Conservation (phyloP, 2,329 filamentous ascomycete genomes). For the Fusarium avenaceum region DNA sequence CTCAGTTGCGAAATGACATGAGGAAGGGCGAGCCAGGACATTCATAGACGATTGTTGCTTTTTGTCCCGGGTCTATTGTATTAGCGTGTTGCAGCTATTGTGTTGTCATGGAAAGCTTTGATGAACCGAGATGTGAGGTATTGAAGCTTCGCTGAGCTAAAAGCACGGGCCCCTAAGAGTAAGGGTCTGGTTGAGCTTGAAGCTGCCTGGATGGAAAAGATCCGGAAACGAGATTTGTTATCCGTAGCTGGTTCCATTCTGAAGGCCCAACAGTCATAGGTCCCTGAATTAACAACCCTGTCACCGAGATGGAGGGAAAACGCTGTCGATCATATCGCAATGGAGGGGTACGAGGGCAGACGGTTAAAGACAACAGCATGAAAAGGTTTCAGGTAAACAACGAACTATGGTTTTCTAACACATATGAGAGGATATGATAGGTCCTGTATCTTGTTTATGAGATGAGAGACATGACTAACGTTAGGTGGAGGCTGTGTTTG, state of each 20-base stretch:
- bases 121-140: background rate
- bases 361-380: no score
- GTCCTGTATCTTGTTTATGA: background rate
- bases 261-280: constrained; percentile 23
- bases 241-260: constrained; percentile 3
- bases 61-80: background rate
- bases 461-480: constrained; percentile 22
- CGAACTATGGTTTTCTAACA: background rate
- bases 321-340: constrained; percentile 31
- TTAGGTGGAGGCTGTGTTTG: constrained; percentile 22
- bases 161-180: constrained; percentile 14
- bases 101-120: constrained; percentile 15
- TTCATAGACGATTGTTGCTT: background rate
- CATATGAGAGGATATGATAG: background rate
- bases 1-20: background rate
- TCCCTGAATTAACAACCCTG: constrained; percentile 30
- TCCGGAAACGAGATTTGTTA: background rate
- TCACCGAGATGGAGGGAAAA: constrained; percentile 24
- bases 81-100: background rate
- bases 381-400: constrained; percentile 15
- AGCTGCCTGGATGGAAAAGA: constrained; percentile 1
- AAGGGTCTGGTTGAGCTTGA: background rate
- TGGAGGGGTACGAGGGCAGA: constrained; percentile 21
- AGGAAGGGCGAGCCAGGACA: background rate
- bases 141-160: background rate